Evolutionary conservation across 495 filamentous ascomycete species (phyloP).

Genomic region (Trichoderma gamsii): DNA sequence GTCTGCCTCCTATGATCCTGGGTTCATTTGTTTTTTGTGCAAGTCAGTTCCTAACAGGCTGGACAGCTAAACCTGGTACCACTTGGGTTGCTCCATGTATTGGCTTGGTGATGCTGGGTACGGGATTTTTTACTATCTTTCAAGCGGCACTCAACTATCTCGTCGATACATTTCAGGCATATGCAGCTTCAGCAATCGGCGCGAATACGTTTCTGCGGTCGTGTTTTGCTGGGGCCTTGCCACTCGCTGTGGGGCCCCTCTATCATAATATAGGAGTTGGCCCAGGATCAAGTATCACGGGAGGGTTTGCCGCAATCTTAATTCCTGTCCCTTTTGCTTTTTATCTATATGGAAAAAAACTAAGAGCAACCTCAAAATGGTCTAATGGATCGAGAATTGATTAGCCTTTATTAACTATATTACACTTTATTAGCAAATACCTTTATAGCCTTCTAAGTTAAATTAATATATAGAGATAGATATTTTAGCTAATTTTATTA

Average conservation of each 20-base stretch:
- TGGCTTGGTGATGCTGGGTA: constrained; percentile 51
- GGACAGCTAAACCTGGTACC: constrained; percentile 36
- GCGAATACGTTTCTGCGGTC: constrained; percentile 65
- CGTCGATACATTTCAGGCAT: constrained; percentile 69
- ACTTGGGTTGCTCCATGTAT: constrained; percentile 59
- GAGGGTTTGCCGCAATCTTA: constrained; percentile 56
- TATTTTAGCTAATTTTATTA: no score
- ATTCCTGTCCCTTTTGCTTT: constrained; percentile 67
- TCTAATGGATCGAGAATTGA: no score
- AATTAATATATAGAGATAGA: no score
- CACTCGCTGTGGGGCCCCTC: constrained; percentile 58
- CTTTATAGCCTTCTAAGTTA: no score
- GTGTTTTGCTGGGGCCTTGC: constrained; percentile 60
- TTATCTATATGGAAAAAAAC: constrained; percentile 59
- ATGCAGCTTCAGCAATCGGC: constrained; percentile 58
- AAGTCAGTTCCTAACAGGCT: constrained; percentile 54
- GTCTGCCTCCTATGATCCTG: constrained; percentile 50
- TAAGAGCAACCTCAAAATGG: constrained; percentile 44
- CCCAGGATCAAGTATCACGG: constrained; percentile 61
- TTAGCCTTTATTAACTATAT: no score
- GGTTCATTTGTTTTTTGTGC: constrained; percentile 49
- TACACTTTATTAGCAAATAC: no score
- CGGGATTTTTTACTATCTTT: constrained; percentile 57
- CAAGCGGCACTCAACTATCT: constrained; percentile 66
- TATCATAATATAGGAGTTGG: constrained; percentile 59